A percentile compares a stretch with the other conserved stretches of the same genome.
Conservation (phyloP, 805 yeast species). For the Candida tammaniensis region DNA sequence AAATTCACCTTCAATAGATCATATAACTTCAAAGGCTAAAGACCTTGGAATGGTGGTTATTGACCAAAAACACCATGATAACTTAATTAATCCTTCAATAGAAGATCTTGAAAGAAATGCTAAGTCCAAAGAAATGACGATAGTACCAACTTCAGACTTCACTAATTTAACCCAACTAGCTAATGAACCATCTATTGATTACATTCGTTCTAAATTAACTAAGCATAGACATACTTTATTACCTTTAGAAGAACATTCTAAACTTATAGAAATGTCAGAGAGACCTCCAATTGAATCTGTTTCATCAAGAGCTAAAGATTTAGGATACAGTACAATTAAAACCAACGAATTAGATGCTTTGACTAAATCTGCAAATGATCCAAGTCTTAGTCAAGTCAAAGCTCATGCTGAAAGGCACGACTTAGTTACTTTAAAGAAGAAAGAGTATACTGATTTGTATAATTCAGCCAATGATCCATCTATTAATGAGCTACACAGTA, state of each 20-base stretch:
- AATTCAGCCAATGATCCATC: constrained; percentile 27
- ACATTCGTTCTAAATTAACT: constrained; percentile 9
- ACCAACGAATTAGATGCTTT: constrained; percentile 15
- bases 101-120: constrained; percentile 12
- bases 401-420: constrained; percentile 32
- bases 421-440: constrained; percentile 28
- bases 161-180: constrained; percentile 15
- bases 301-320: constrained; percentile 10
- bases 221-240: constrained; percentile 13
- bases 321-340: constrained; percentile 15
- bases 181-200: constrained; percentile 19
- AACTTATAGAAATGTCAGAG: constrained; percentile 12
- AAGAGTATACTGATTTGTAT: constrained; percentile 32
- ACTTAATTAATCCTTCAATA: constrained; percentile 7
- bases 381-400: constrained; percentile 32
- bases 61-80: constrained; percentile 1
- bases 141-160: constrained; percentile 11
- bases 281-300: constrained; percentile 21
- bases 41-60: constrained; percentile 7
- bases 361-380: constrained; percentile 26
- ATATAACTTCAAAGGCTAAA: constrained; percentile 20
- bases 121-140: constrained; percentile 5
- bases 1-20: constrained; percentile 23
- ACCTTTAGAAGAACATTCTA: constrained; percentile 12
- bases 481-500: constrained; percentile 19